Conservation (phyloP, 2,329 filamentous ascomycete species). For the Scopulariopsis brevicaulis region DNA sequence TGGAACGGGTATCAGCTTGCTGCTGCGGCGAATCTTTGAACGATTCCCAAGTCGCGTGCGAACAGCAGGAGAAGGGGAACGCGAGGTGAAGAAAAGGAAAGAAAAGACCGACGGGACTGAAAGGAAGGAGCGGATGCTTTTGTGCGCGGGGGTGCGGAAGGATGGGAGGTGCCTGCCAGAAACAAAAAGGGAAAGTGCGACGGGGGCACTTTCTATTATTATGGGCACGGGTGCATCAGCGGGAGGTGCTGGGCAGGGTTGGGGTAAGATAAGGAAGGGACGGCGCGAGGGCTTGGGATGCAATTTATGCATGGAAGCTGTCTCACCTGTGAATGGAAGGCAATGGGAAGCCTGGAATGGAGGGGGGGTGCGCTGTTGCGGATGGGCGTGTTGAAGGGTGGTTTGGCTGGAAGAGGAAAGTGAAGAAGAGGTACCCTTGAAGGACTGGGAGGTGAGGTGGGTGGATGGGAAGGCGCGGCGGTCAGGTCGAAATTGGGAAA, state of each 20-base stretch:
- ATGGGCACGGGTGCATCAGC: background rate
- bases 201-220: background rate
- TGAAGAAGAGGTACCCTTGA: background rate
- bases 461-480: too few relatives aligned
- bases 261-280: background rate
- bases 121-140: background rate
- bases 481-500: background rate
- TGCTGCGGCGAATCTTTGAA: background rate
- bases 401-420: conserved; percentile 2
- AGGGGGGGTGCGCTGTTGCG: background rate
- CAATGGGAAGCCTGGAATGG: background rate
- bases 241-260: background rate
- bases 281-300: background rate
- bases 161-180: background rate
- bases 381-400: background rate
- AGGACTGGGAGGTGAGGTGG: background rate
- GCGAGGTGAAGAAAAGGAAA: background rate
- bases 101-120: background rate
- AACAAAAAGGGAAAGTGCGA: background rate
- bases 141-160: background rate
- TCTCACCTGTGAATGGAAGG: conserved; percentile 1
- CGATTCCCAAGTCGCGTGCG: background rate
- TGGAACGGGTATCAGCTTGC: background rate
- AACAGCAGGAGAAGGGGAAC: background rate
- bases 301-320: conserved; percentile 5